Percentiles rank a stretch among this genome's conserved stretches.
Evolutionary conservation across 306 rosid genomes (phyloP).

Genomic region (Albizia julibrissin): DNA sequence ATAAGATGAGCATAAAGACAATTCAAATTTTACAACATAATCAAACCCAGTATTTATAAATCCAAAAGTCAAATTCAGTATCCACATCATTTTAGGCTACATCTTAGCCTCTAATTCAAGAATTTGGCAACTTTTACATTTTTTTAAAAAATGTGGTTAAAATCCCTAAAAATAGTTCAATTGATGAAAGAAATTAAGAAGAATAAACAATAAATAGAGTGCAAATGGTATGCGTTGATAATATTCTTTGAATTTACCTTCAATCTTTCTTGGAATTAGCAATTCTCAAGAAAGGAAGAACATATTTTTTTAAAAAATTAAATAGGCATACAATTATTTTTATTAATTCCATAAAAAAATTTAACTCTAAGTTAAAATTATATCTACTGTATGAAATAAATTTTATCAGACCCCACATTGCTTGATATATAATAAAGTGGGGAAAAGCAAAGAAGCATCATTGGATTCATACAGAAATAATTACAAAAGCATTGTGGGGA

Average conservation of each 20-base stretch:
- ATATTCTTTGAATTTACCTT: background rate
- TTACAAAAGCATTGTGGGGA: conserved; percentile 37
- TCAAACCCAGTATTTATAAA: background rate
- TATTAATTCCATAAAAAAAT: too few species aligned
- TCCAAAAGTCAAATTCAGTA: background rate
- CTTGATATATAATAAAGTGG: background rate
- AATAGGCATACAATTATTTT: background rate
- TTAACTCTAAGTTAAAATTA: background rate
- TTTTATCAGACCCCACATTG: background rate
- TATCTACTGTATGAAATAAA: background rate
- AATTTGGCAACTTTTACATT: background rate
- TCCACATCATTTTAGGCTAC: too few species aligned
- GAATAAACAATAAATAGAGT: background rate
- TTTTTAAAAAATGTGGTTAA: background rate
- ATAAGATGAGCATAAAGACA: too few species aligned
- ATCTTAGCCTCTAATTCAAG: too few species aligned
- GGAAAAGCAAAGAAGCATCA: background rate
- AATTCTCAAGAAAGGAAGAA: background rate
- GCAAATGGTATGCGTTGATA: background rate
- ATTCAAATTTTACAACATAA: too few species aligned
- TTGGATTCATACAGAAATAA: conserved; percentile 21
- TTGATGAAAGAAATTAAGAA: background rate
- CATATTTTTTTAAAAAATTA: background rate
- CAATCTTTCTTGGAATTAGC: background rate
- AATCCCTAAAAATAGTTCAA: background rate